These are phyloP conservation scores for Puccinia triticina DNA, from an alignment of 1,284 basidiomycete genomes.

Conservation along the genomic window DNA sequence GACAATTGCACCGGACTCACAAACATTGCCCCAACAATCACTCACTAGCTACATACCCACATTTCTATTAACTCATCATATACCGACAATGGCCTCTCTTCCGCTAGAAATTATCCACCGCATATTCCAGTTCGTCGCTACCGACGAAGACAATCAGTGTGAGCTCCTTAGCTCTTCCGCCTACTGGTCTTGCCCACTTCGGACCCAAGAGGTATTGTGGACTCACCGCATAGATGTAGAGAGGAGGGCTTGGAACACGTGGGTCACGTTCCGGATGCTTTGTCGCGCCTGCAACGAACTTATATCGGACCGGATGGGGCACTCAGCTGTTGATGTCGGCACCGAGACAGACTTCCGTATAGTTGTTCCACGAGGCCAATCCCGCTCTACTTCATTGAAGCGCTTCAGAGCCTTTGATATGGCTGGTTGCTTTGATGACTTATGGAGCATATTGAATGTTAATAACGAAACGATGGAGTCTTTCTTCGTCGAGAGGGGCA, in stretches of 20 bases:
- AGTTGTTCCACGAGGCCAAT: too few species aligned
- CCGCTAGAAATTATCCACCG: background rate
- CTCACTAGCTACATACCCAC: background rate
- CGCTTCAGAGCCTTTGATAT: background rate
- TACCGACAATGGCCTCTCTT: background rate
- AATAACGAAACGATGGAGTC: background rate
- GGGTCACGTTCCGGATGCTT: background rate
- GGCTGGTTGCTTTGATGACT: background rate
- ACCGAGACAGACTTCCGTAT: background rate
- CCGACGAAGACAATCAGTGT: background rate
- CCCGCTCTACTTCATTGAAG: background rate
- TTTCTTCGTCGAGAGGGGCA: background rate
- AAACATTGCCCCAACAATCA: background rate
- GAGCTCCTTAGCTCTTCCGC: background rate
- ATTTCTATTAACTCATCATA: background rate
- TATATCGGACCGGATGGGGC: background rate
- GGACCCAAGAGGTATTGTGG: background rate
- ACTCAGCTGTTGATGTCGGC: background rate
- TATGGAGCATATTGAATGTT: background rate
- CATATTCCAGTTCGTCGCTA: background rate
- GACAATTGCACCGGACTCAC: background rate
- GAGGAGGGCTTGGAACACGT: background rate
- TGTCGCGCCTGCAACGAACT: background rate
- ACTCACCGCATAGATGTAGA: background rate
- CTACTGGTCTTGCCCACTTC: slow-evolving; percentile 13